phyloP scores from a whole-genome alignment of 371 early-diverging fungal species.

The Apophysomyces variabilis region DNA sequence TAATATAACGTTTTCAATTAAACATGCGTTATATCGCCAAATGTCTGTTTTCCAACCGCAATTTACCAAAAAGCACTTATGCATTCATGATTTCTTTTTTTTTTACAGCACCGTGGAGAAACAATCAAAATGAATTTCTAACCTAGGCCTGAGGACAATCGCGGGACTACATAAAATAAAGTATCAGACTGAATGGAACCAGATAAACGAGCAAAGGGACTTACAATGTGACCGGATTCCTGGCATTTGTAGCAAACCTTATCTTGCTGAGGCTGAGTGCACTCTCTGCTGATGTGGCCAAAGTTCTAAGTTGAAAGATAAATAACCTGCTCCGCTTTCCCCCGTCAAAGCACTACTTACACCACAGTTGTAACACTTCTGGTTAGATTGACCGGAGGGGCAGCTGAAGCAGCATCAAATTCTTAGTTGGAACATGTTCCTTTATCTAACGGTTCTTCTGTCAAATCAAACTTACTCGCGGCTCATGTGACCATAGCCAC shows the following conservation, averaged over 20 bases:
- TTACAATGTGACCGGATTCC: conserved; percentile 58
- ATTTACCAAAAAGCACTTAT: too few species aligned
- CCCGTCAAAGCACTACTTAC: conserved; percentile 21
- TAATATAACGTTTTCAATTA: too few species aligned
- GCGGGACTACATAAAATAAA: conserved; percentile 22
- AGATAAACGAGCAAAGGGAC: conserved; percentile 6
- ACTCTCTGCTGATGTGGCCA: conserved; percentile 57
- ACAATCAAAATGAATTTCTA: not conserved
- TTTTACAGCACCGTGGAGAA: too few species aligned
- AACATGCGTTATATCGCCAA: too few species aligned
- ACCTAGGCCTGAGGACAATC: conserved; percentile 29
- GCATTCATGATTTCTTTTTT: too few species aligned
- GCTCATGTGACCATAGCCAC: conserved; percentile 55
- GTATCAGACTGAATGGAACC: not conserved
- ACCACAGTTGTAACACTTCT: conserved; percentile 77
- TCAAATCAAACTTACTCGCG: conserved; percentile 37
- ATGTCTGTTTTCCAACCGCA: too few species aligned
- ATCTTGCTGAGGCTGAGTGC: conserved; percentile 45
- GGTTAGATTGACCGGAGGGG: conserved; percentile 46
- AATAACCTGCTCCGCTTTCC: not conserved
- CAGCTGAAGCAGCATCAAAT: conserved; percentile 11
- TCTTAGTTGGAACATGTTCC: too few species aligned
- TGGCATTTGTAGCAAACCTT: conserved; percentile 73
- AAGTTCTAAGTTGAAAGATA: conserved; percentile 23
- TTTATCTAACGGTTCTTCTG: too few species aligned